Evolutionary conservation across 495 filamentous ascomycete species (phyloP), one percentile per base, ranked within the genome.

Genomic region (Articulospora tetracladia): DNA sequence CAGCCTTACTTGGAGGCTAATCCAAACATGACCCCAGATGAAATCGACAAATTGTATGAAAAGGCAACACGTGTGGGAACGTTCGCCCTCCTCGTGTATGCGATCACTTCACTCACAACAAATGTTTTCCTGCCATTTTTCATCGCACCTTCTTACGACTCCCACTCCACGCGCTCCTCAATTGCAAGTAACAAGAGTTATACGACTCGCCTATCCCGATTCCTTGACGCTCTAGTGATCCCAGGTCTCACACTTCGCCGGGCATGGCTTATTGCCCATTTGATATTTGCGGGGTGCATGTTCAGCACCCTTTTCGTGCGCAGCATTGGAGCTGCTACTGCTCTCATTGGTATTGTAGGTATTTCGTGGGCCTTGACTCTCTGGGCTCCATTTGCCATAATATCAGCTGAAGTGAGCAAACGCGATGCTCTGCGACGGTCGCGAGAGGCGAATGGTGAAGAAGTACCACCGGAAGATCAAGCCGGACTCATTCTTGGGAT

Each of bases 341-440:
- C 85, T 19, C 82, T 93, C 13, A 86, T 94, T 49, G 89, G 83
- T 6, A 68, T 94, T 13, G 80, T 95, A 59, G 92, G 92, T 19
- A 84, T 97, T 57, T 88, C 86, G 13, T 97, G 92, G 92, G 91
- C 92, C 23, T 73, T 96, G 53, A 90, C 91, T 20, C 79, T 92
- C 28, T 97, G 92, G 92, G 92, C 90, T 0, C 92, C 92, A 0
- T 97, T 93, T 77, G 92, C 92, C 34, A 86, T 97, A 62, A 96
- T 97, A 67, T 88, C 87, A 51, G 87, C 89, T 32, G 92, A 97
- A 73, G 90, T 97, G 44, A 84, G 84, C 51, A 86, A 86, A 54
- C 84, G 90, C 28, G 89, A 96, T 66, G 82, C 86, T 50, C 75
- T 87, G 22, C 79, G 85, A 51, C 86, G 88, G 22, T 72, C 79